These are phyloP conservation scores for Candida tibetensis DNA, from an alignment of 805 yeast species.

Conservation along the genomic window DNA sequence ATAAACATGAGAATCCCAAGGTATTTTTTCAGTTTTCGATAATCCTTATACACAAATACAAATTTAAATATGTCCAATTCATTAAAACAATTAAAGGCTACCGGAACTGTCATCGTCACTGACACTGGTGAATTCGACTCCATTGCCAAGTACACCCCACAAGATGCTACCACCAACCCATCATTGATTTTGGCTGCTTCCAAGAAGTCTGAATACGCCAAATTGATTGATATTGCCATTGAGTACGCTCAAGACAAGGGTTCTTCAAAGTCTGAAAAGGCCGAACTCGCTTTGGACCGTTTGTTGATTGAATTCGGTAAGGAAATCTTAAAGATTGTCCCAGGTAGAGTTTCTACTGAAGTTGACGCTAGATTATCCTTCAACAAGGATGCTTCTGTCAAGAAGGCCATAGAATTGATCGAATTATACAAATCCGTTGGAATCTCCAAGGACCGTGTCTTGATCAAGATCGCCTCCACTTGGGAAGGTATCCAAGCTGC, in stretches of 20 bases:
- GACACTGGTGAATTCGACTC: conserved; percentile 99
- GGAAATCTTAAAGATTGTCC: conserved; percentile 89
- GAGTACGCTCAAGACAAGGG: conserved; percentile 75
- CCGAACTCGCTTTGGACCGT: conserved; percentile 82
- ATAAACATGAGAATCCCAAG: not conserved
- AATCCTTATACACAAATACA: not conserved
- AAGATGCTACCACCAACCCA: conserved; percentile 99
- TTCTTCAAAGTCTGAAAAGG: conserved; percentile 60
- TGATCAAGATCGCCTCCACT: conserved; percentile 96
- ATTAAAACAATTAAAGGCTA: conserved; percentile 86
- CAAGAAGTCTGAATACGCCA: conserved; percentile 83
- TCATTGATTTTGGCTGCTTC: conserved; percentile 95
- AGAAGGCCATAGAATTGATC: conserved; percentile 90
- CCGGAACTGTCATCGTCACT: conserved; percentile 96
- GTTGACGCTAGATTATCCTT: conserved; percentile 98
- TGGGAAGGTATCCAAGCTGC: conserved; percentile 99
- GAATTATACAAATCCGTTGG: conserved; percentile 82
- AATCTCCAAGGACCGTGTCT: conserved; percentile 81
- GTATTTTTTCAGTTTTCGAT: not conserved
- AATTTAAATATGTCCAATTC: conserved; percentile 45
- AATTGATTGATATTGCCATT: conserved; percentile 87
- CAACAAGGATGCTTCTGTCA: conserved; percentile 89
- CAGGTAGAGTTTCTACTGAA: conserved; percentile 99
- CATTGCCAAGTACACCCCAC: conserved; percentile 96
- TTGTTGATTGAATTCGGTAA: conserved; percentile 94